phyloP scores from a whole-genome alignment of 2,329 filamentous ascomycete genomes.

The Penicillium thymicola region DNA sequence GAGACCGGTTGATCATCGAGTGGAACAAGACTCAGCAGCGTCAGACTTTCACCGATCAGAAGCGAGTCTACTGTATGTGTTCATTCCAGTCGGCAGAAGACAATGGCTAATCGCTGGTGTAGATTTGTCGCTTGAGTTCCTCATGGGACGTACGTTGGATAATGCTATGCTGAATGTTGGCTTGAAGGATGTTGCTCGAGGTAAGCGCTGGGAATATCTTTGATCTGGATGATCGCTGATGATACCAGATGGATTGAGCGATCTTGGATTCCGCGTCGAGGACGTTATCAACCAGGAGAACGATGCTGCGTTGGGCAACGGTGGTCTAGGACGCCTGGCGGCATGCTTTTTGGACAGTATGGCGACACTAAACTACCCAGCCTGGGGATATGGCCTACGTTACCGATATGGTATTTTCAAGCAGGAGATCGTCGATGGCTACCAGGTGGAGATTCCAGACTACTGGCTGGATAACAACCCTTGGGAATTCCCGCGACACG shows the following conservation, averaged over 20 bases:
- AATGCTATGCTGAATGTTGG: slow-evolving; percentile 98
- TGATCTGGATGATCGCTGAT: slow-evolving; percentile 21
- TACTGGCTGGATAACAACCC: slow-evolving; percentile 99
- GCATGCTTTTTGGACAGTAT: slow-evolving; percentile 97
- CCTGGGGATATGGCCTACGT: slow-evolving; percentile 94
- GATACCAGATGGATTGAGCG: slow-evolving; percentile 68
- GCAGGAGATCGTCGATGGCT: slow-evolving; percentile 96
- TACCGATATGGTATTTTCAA: slow-evolving; percentile 99
- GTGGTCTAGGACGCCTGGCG: slow-evolving; percentile 87
- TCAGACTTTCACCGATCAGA: slow-evolving; percentile 85
- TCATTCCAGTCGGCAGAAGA: background rate
- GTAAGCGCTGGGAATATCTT: slow-evolving; percentile 48
- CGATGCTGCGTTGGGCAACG: slow-evolving; percentile 93
- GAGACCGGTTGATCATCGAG: slow-evolving; percentile 86
- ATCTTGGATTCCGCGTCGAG: slow-evolving; percentile 95
- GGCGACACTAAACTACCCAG: slow-evolving; percentile 89
- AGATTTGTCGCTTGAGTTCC: slow-evolving; percentile 91
- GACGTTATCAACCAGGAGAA: slow-evolving; percentile 94
- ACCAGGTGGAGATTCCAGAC: slow-evolving; percentile 96
- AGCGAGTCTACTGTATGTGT: slow-evolving; percentile 81
- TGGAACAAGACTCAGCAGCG: slow-evolving; percentile 99
- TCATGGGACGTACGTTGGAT: slow-evolving; percentile 95
- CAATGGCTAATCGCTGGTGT: background rate
- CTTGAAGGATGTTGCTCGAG: slow-evolving; percentile 76
- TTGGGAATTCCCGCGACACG: slow-evolving; percentile 96